Conservation (phyloP, 2,329 filamentous ascomycete species). For the Elsinoe necatrix region DNA sequence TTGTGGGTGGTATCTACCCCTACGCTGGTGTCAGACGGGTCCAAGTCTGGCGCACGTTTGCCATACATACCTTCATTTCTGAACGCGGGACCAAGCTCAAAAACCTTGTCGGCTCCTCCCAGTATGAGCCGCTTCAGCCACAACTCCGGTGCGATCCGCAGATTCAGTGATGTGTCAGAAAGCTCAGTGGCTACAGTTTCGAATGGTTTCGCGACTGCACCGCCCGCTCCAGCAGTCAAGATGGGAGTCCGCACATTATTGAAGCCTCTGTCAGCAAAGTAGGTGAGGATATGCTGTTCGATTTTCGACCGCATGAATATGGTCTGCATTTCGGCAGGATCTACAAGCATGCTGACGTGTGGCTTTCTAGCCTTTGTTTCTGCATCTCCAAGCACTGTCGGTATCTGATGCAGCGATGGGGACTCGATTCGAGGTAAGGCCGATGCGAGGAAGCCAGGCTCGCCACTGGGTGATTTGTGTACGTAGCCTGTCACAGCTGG, state of each 20-base stretch:
- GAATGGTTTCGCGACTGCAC: constrained; percentile 81
- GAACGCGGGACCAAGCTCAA: constrained; percentile 88
- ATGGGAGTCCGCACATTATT: constrained; percentile 89
- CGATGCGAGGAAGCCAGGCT: constrained; percentile 64
- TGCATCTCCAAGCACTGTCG: constrained; percentile 58
- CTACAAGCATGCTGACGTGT: constrained; percentile 79
- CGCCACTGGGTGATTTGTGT: constrained; percentile 50
- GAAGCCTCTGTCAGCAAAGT: constrained; percentile 64
- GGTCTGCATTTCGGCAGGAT: constrained; percentile 57
- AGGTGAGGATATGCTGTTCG: constrained; percentile 63
- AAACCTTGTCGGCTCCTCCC: constrained; percentile 79
- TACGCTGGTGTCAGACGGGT: constrained; percentile 18
- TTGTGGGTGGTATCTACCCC: constrained; percentile 82
- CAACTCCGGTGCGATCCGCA: constrained; percentile 87
- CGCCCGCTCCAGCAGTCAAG: constrained; percentile 71
- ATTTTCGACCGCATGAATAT: constrained; percentile 67
- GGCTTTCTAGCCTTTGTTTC: constrained; percentile 68
- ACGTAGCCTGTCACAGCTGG: constrained; percentile 9
- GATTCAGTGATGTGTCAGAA: constrained; percentile 58
- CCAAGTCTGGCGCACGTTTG: constrained; percentile 32
- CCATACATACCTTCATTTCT: constrained; percentile 63
- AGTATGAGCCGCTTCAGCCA: constrained; percentile 90
- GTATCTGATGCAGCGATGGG: constrained; percentile 72
- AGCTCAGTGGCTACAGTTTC: constrained; percentile 71
- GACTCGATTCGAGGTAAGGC: constrained; percentile 63